Evolutionary conservation across 306 rosid species (phyloP).

Genomic region (Elaeagnus macrophylla): DNA sequence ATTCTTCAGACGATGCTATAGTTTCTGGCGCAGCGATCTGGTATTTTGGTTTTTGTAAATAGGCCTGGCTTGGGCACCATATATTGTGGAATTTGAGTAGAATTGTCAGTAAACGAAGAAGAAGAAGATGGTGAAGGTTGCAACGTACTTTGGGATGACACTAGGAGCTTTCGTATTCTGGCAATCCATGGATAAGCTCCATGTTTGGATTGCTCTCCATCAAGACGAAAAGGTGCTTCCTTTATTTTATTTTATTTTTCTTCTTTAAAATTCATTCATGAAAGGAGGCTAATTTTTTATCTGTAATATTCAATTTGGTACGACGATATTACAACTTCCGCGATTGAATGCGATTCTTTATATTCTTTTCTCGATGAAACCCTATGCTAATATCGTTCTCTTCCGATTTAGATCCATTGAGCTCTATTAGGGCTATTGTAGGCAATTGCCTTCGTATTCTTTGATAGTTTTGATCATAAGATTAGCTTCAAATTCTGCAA

Average conservation of each 20-base stretch:
- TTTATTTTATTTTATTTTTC: not conserved
- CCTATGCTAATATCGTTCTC: not conserved
- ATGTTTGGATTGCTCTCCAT: constrained; percentile 96
- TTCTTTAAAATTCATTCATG: not conserved
- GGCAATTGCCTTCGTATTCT: not conserved
- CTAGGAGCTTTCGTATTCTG: constrained; percentile 86
- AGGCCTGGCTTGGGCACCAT: no score
- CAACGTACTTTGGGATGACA: constrained; percentile 81
- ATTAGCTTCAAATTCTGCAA: no score
- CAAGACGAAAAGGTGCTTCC: constrained; percentile 81
- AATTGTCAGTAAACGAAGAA: not conserved
- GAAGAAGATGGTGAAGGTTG: constrained; percentile 66
- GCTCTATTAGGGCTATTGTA: not conserved
- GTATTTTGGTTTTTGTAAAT: no score
- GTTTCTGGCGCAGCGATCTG: no score
- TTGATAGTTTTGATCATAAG: not conserved
- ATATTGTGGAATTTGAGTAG: no score
- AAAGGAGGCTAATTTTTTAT: no score
- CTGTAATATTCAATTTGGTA: no score
- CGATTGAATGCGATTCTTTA: not conserved
- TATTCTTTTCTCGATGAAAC: constrained; percentile 1
- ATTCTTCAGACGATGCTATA: no score
- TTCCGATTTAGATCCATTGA: not conserved
- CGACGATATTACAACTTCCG: no score
- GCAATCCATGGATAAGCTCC: constrained; percentile 87